Percentiles rank a stretch among this genome's conserved stretches.
These are phyloP conservation scores for Hyaloscypha hepaticicola DNA, from an alignment of 495 filamentous ascomycete genomes.

Conservation along the genomic window DNA sequence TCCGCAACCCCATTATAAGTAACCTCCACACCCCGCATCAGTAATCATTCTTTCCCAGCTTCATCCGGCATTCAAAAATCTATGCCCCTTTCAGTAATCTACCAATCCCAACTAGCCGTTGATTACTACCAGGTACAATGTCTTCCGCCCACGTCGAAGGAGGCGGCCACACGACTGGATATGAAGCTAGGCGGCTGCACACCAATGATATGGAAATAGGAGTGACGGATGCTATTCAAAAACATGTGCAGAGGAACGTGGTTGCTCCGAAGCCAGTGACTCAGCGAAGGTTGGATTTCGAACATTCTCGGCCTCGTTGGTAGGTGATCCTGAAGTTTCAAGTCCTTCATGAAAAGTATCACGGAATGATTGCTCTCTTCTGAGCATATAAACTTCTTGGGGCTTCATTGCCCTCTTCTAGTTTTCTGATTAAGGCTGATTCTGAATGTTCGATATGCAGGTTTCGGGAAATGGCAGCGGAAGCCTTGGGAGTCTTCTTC, in stretches of 20 bases:
- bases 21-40: constrained; percentile 5
- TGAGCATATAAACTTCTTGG: background rate
- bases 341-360: background rate
- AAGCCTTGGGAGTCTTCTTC: constrained; percentile 52
- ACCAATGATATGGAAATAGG: constrained; percentile 46
- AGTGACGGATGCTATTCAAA: constrained; percentile 47
- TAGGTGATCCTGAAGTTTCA: background rate
- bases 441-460: constrained; percentile 35
- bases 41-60: constrained; percentile 1
- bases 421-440: constrained; percentile 39
- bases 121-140: constrained; percentile 15
- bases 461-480: constrained; percentile 32
- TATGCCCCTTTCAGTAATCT: background rate
- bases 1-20: background rate
- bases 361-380: background rate
- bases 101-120: background rate
- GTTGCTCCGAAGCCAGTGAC: constrained; percentile 44
- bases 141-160: constrained; percentile 28
- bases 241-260: constrained; percentile 46
- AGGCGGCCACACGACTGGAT: constrained; percentile 4
- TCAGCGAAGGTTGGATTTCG: constrained; percentile 49
- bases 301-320: constrained; percentile 46
- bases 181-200: constrained; percentile 29
- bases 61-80: background rate
- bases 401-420: no score